phyloP scores from a whole-genome alignment of 2,329 filamentous ascomycete species.

The Aspergillus pseudoterreus region DNA sequence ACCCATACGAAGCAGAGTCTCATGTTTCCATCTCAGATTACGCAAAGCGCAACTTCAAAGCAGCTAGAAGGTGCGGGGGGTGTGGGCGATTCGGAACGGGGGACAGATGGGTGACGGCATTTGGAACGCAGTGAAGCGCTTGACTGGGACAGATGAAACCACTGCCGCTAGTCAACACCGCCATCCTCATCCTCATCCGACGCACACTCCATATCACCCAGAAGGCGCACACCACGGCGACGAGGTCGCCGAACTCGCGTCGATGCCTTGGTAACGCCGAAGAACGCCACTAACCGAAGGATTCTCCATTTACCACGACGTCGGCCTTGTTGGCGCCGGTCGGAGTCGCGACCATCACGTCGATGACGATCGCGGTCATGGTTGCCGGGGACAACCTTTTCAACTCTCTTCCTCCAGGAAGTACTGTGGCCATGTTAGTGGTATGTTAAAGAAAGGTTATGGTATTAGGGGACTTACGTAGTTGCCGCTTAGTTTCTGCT shows the following conservation, averaged over 20 bases:
- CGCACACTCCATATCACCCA: slow-evolving; percentile 52
- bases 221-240: slow-evolving; percentile 35
- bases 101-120: slow-evolving; percentile 15
- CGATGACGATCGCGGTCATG: slow-evolving; percentile 36
- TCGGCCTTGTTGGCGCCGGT: slow-evolving; percentile 28
- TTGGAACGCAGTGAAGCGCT: slow-evolving; percentile 8
- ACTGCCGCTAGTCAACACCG: slow-evolving; percentile 12
- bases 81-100: slow-evolving; percentile 7
- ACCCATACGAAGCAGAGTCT: slow-evolving; percentile 2
- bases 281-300: slow-evolving; percentile 36
- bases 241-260: slow-evolving; percentile 27
- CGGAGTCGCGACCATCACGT: slow-evolving; percentile 33
- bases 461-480: slow-evolving; percentile 59
- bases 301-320: slow-evolving; percentile 29
- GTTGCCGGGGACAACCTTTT: slow-evolving; percentile 57
- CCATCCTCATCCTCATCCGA: slow-evolving; percentile 63
- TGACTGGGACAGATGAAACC: slow-evolving; percentile 9
- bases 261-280: slow-evolving; percentile 42
- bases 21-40: slow-evolving; percentile 7
- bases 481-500: slow-evolving; percentile 91
- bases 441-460: neutral
- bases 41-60: slow-evolving; percentile 4
- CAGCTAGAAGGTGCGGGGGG: slow-evolving; percentile 1
- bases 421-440: slow-evolving; percentile 56
- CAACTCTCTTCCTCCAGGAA: slow-evolving; percentile 85